Percentiles rank a stretch among this genome's conserved stretches.
Conservation (phyloP, 177 flowering plant species). For the Vitis hybrid region DNA sequence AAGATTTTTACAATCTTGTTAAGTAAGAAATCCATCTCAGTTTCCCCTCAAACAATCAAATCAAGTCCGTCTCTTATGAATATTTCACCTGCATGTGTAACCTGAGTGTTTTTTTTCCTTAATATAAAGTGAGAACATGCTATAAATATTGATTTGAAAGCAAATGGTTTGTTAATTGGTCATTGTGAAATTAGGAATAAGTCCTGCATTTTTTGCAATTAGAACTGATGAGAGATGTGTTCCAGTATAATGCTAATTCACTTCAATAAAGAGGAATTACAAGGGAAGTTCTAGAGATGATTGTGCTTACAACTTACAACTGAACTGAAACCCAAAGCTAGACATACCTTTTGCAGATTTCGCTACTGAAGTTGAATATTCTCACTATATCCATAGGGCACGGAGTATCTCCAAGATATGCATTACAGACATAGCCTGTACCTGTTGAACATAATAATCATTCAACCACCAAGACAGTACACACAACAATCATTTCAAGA, state of each 20-base stretch:
- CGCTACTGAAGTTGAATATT: conserved; percentile 70
- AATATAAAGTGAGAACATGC: background rate
- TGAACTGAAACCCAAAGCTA: background rate
- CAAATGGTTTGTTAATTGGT: background rate
- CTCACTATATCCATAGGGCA: conserved; percentile 68
- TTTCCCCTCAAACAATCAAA: background rate
- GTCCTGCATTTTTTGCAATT: background rate
- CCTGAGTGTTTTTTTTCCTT: background rate
- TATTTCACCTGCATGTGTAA: background rate
- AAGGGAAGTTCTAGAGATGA: background rate
- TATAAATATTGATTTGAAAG: background rate
- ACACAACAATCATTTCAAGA: background rate
- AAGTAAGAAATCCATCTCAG: background rate
- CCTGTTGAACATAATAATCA: conserved; percentile 39
- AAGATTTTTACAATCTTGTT: background rate
- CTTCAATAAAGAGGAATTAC: background rate
- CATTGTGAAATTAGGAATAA: background rate
- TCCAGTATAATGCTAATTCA: background rate
- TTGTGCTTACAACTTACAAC: background rate
- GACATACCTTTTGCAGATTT: conserved; percentile 68
- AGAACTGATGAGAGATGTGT: background rate
- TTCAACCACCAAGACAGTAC: conserved; percentile 4
- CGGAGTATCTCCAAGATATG: conserved; percentile 55
- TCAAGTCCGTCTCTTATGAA: background rate
- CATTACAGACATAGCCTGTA: conserved; percentile 60